Base-by-base conservation (phyloP, 495 filamentous ascomycete genomes). In the Penicillium macrosclerotiorum region DNA sequence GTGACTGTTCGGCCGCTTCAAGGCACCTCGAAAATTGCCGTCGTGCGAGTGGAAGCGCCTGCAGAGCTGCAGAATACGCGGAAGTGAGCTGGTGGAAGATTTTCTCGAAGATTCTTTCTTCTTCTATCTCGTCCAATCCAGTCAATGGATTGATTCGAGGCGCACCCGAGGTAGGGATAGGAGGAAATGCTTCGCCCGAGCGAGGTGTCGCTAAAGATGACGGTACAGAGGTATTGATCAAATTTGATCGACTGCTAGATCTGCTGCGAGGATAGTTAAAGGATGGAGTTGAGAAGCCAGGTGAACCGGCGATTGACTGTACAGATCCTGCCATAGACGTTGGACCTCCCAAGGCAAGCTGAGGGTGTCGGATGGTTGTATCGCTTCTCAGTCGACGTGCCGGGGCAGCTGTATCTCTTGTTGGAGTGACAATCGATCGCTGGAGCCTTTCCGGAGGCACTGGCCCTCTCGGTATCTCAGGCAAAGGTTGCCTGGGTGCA, bases 21-120 rank as follows among this genome's bases (percentile, higher is more conserved):
- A 77, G 60, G 24, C 65, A 74, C 17, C 71, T 67, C 20, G 63
- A 59, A 48, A 94, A 84, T 30, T 87, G 81, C 16, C 70, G 69
- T 30, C 79, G 79, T 33, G 88, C 79, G 29, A 69, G 64, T 1
- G 86, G 88, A 19, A 93, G 65, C 4, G 79, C 78, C 6, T 78
- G 78, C 43, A 86, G 77, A 32, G 85, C 80, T 29, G 83, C 64
- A 9, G 84, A 83, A 37, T 83, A 81, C 1, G 87, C 82, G 32
- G 74, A 75, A 13, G 79, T 78, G 14, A 95, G 76, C 32, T 82
- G 82, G 33, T 85, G 57, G 68, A 84, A 93, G 30, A 96, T 88
- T 52, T 70, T 81, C 42, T 93, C 89, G 54, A 96, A 95, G 3
- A 82, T 73, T 18, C 81, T 78, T 53, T 92, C 88, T 52, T 90